A percentile compares a stretch with the other conserved stretches of the same genome.
Evolutionary conservation across 805 yeast species (phyloP).

Genomic region (Candida oleophila): DNA sequence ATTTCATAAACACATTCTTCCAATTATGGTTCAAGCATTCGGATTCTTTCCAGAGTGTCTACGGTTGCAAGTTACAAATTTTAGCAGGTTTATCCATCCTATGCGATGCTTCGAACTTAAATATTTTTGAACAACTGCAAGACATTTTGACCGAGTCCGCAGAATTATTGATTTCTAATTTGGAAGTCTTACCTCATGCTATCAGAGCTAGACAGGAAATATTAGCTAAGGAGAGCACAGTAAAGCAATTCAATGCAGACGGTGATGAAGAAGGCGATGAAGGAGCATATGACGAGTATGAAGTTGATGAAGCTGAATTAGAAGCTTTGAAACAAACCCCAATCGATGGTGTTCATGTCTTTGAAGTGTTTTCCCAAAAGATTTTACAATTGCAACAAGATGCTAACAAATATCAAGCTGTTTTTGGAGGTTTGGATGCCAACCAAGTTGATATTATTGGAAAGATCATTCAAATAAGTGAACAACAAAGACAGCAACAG

Average conservation of each 20-base stretch:
- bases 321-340: conserved; percentile 84
- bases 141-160: conserved; percentile 36
- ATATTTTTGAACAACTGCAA: conserved; percentile 20
- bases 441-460: conserved; percentile 31
- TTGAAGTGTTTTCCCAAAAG: conserved; percentile 59
- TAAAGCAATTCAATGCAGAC: conserved; percentile 24
- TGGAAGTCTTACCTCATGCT: conserved; percentile 49
- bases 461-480: conserved; percentile 25
- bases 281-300: conserved; percentile 34
- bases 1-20: conserved; percentile 36
- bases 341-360: conserved; percentile 74
- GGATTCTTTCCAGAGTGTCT: conserved; percentile 50
- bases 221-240: conserved; percentile 36
- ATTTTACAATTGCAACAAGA: conserved; percentile 47
- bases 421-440: conserved; percentile 42
- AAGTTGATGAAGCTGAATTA: conserved; percentile 69
- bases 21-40: conserved; percentile 50
- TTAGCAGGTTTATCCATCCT: conserved; percentile 44
- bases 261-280: conserved; percentile 16
- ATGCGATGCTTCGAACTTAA: conserved; percentile 21
- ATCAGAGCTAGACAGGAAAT: conserved; percentile 47
- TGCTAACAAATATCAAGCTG: conserved; percentile 44
- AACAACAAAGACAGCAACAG: conserved; percentile 10
- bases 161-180: conserved; percentile 39
- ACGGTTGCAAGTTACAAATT: conserved; percentile 54